Base-by-base conservation (phyloP, 2,329 filamentous ascomycete species). In the Arachnopeziza araneosa region DNA sequence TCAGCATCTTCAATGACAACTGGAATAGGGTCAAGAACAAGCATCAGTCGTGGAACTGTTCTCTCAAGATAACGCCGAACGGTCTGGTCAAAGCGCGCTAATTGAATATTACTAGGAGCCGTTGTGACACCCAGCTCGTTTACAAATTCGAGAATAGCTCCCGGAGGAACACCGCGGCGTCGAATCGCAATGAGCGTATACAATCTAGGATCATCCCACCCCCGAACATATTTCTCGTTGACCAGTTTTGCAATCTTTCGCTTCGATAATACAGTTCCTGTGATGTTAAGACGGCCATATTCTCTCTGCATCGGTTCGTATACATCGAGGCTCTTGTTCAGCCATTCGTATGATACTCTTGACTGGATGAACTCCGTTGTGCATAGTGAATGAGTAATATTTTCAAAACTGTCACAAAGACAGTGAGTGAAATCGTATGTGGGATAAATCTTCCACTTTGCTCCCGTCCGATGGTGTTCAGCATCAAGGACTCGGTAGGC, bases 291-390 rank as follows among this genome's bases (percentile, higher is more conserved):
- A 63, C 89, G 84, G 57, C 88, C 83, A 67, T 83, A 96, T 76
- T 96, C 93, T 73, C 93, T 82, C 81, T 98, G 93, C 91, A 96
- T 96, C 0, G 93, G 92, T 70, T 91, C 84, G 75, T 96, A 96
- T 59, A 96, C 86, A 44, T 86, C 90, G 17, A 96, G 80, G 12
- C 85, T 83, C 74, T 91, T 86, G 74, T 95, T 90, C 36, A 98
- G 79, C 85, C 84, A 98, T 71, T 98, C 93, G 71, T 98, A 99
- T 49, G 90, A 95, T 53, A 90, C 87, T 61, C 93, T 80, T 22
- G 90, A 89, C 56, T 90, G 84, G 66, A 93, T 86, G 69, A 98
- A 97, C 73, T 98, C 95, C 1, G 90, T 93, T 0, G 95, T 98
- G 73, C 93, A 98, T 22, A 98, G 80, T 17, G 89, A 93, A 77